These are phyloP conservation scores for Alternaria sp. DNA, from an alignment of 2,329 filamentous ascomycete species.

Conservation along the genomic window DNA sequence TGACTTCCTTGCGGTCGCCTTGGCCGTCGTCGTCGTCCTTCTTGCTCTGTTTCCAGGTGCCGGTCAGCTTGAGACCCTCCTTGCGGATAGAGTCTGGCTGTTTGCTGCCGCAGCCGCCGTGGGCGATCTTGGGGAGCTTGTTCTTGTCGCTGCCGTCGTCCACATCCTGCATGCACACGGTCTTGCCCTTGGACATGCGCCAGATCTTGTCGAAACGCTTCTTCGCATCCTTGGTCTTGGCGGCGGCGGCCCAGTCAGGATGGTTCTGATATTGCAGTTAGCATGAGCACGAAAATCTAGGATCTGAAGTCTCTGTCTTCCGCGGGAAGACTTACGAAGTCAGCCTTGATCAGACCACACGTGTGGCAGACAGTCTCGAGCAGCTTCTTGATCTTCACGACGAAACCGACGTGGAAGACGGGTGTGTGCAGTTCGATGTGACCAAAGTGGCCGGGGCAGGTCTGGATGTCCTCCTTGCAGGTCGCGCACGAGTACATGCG, in stretches of 20 bases:
- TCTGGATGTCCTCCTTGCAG: slow-evolving; percentile 92
- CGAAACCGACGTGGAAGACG: slow-evolving; percentile 92
- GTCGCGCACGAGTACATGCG: slow-evolving; percentile 95
- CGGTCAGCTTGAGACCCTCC: slow-evolving; percentile 82
- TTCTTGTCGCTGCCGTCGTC: slow-evolving; percentile 63
- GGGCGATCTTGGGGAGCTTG: slow-evolving; percentile 56
- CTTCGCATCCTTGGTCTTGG: slow-evolving; percentile 89
- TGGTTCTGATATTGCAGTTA: slow-evolving; percentile 69
- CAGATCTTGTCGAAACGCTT: slow-evolving; percentile 91
- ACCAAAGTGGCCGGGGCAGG: slow-evolving; percentile 97
- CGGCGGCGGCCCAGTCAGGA: slow-evolving; percentile 79
- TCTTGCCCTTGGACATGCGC: slow-evolving; percentile 88
- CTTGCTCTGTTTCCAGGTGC: slow-evolving; percentile 73
- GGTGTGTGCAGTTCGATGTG: slow-evolving; percentile 98
- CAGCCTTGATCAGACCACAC: slow-evolving; percentile 95
- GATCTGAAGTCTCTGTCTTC: slow-evolving; percentile 59
- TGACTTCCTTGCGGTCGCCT: slow-evolving; percentile 74
- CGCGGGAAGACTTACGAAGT: slow-evolving; percentile 86
- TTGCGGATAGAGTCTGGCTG: slow-evolving; percentile 84
- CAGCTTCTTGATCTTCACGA: slow-evolving; percentile 99
- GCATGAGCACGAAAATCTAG: slow-evolving; percentile 55
- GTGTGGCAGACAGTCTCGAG: slow-evolving; percentile 99
- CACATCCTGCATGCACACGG: slow-evolving; percentile 78
- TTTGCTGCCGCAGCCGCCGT: slow-evolving; percentile 92
- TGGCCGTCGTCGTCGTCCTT: slow-evolving; percentile 74